Percentiles rank a stretch among this genome's conserved stretches.
These are phyloP conservation scores for Suillus clintonianus DNA, from an alignment of 768 basidiomycete species.

Conservation along the genomic window DNA sequence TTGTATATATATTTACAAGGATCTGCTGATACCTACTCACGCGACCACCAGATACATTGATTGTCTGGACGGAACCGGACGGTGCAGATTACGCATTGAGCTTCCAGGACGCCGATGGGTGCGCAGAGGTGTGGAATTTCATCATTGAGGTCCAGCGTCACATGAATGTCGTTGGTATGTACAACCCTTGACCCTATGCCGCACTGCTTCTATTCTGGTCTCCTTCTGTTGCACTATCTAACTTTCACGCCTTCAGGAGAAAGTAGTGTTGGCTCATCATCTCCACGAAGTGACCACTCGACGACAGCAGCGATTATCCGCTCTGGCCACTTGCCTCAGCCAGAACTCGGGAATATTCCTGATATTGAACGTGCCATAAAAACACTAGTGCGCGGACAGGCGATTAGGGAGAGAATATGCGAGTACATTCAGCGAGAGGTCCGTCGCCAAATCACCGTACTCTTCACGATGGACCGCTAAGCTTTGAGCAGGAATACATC, in stretches of 20 bases:
- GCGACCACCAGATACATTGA: conserved; percentile 77
- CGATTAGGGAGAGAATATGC: conserved; percentile 81
- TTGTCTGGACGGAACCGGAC: conserved; percentile 98
- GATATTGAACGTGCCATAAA: conserved; percentile 84
- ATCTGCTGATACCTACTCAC: conserved; percentile 13
- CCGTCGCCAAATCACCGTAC: conserved; percentile 24
- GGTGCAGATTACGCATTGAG: conserved; percentile 95
- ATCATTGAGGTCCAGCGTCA: conserved; percentile 90
- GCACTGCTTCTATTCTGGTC: conserved; percentile 3
- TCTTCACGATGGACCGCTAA: conserved; percentile 14
- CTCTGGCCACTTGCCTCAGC: conserved; percentile 72
- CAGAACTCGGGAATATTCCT: conserved; percentile 72
- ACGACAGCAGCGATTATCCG: conserved; percentile 68
- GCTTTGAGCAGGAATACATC: conserved; percentile 71
- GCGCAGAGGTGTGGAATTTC: conserved; percentile 96
- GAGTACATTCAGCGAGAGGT: conserved; percentile 88
- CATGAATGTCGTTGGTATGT: conserved; percentile 64
- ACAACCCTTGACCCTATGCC: conserved; percentile 21
- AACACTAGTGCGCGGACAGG: conserved; percentile 66
- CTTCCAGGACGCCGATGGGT: conserved; percentile 95
- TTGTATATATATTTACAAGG: conserved; percentile 1
- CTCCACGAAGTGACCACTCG: conserved; percentile 63
- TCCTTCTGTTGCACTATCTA: conserved; percentile 18
- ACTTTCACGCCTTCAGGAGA: conserved; percentile 40
- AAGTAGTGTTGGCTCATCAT: conserved; percentile 52